Base-by-base conservation (phyloP, 129 eudicot genomes). In the Escallonia rubra region DNA sequence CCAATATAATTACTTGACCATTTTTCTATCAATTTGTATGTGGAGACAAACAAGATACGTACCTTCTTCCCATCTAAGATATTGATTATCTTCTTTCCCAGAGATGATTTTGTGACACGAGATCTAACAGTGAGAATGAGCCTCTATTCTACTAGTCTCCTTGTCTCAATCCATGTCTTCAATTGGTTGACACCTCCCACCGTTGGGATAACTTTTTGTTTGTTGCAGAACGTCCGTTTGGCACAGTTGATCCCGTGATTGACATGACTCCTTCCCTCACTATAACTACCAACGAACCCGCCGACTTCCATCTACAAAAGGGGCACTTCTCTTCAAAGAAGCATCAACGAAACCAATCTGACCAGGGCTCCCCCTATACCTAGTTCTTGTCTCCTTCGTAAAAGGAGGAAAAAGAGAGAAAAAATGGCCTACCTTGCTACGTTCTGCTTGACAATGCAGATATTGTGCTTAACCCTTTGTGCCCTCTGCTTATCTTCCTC, bases 211-310 rank as follows among this genome's bases (percentile, higher is more conserved):
- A 52, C 59, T 65, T 67, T 23, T 61, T 72, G 66, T 65, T 72
- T 75, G 61, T 72, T 53, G 41, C 76, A 53, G 42, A 15, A 41
- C 16, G 11, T 49, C 81, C 64, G 62, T 82, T 69, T 74, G 64
- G 49, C 78, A 83, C 88, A 79, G 78, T 77, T 79, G 80, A 76
- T 74, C 96, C 81, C 96, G 91, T 88, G 96, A 88, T 57, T 74
- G 8, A 45, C 75, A 48, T 69, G 38, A n/a, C 63, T 73, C 64
- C 39, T 62, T 44, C 58, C 7, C 59, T 61, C 60, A 23, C 63
- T 38, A 7, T 62, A 74, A 69, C 80, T 47, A 66, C 75, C 60
- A 82, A 70, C 87, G 56, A 78, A 74, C 80, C 48, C 48, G 15
- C 39, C 34, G 64, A 58, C 77, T 49, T 51, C 67, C 68, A 1